A percentile compares a stretch with the other conserved stretches of the same genome.
Conservation (phyloP, 352 stramenopile species). For the Globisporangium parvum region DNA sequence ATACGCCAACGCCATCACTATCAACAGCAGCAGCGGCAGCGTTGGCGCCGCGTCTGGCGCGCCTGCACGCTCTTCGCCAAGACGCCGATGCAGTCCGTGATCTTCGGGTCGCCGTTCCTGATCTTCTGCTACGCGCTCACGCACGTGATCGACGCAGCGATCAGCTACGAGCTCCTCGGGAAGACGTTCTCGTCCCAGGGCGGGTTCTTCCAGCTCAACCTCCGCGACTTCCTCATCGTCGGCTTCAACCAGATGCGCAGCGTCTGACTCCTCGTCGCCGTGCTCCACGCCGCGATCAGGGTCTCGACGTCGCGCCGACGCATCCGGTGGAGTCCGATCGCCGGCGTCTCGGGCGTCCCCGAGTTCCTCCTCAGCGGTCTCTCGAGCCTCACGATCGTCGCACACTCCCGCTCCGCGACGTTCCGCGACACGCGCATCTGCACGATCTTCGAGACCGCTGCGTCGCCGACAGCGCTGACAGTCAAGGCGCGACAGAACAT, state of each 20-base stretch:
- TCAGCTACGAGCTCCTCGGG: no score
- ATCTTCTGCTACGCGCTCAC: no score
- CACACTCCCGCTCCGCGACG: constrained; percentile 1
- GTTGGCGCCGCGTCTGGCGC: background rate
- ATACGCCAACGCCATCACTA: background rate
- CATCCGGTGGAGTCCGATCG: constrained; percentile 3
- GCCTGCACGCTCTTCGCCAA: constrained; percentile 1
- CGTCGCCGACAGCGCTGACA: background rate
- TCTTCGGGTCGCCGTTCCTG: no score
- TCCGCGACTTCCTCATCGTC: no score
- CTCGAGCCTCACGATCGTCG: constrained; percentile 8
- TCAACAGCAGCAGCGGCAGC: background rate
- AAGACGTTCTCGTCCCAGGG: no score
- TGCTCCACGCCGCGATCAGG: background rate
- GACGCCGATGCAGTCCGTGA: constrained; percentile 13
- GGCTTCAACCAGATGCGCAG: constrained; percentile 15
- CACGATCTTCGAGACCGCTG: constrained; percentile 1
- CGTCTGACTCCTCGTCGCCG: constrained; percentile 9
- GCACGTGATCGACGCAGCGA: no score
- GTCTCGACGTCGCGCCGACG: constrained; percentile 3
- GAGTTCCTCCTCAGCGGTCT: constrained; percentile 7
- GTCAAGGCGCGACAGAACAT: constrained; percentile 5
- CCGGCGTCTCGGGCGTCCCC: constrained; percentile 3
- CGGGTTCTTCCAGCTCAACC: no score
- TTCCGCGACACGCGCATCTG: constrained; percentile 5